phyloP scores from a whole-genome alignment of 257 asterid genomes.

The Paraleonurus japonicus region DNA sequence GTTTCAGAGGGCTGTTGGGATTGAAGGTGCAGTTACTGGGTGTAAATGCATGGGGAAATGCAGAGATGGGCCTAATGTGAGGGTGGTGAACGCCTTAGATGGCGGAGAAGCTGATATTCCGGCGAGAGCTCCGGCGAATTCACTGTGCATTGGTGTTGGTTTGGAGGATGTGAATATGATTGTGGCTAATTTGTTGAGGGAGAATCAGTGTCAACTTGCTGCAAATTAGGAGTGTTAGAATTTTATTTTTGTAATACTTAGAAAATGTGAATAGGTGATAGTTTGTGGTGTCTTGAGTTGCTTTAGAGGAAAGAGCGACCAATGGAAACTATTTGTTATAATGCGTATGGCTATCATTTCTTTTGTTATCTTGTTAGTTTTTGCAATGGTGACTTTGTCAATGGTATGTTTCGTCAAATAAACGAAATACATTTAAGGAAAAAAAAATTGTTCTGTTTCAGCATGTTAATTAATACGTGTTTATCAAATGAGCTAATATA shows the following conservation, averaged over 20 bases:
- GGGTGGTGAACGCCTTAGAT: constrained; percentile 32
- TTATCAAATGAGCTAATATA: no score
- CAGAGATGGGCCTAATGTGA: constrained; percentile 75
- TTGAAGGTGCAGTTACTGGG: constrained; percentile 61
- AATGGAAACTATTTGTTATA: neutral
- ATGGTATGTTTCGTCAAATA: no score
- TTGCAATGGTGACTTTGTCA: no score
- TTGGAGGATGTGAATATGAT: constrained; percentile 68
- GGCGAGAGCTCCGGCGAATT: constrained; percentile 11
- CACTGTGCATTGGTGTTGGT: constrained; percentile 63
- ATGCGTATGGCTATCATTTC: no score
- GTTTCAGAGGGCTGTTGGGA: constrained; percentile 51
- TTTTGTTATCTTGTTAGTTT: no score
- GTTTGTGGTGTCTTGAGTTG: neutral
- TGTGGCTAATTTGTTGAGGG: constrained; percentile 49
- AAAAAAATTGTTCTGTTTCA: no score
- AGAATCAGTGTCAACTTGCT: constrained; percentile 20
- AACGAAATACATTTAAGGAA: no score
- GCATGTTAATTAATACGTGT: no score
- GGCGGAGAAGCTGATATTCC: neutral
- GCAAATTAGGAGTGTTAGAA: constrained; percentile 13
- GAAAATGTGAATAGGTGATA: neutral
- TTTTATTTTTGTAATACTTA: neutral
- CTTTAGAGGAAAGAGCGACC: neutral
- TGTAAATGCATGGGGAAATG: constrained; percentile 98